Evolutionary conservation across 768 basidiomycete species (phyloP), one percentile per base, ranked within the genome.

Genomic region (Suillus fuscotomentosus): DNA sequence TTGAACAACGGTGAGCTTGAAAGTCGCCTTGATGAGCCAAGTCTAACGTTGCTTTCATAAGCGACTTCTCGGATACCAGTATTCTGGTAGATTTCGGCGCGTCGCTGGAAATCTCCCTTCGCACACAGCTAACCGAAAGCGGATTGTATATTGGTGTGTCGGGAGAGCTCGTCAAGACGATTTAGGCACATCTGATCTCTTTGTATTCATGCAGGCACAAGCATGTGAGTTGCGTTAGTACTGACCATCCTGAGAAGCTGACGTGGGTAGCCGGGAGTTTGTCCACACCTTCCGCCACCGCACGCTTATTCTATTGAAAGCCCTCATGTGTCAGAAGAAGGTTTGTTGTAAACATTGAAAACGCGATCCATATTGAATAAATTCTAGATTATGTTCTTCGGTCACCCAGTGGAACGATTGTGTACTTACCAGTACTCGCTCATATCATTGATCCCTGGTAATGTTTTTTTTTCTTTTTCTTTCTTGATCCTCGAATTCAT

Each of bases 361-460:
- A n/a, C 13, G 9, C 36, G 39, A 45, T 60, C 69, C 20, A 63
- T 53, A 24, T 60, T 70, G 51, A 71, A 45, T 20, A 15, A 31
- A 42, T 34, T 6, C 59, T 72, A 97, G 95, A 91, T 99, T 64
- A 91, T 99, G 89, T 96, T 99, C 76, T 97, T 86, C 71, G 96
- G 96, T 7, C 94, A 97, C 72, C 97, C 97, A 0, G 97, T 99
- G 2, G 97, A 99, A 76, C 88, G 89, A 54, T 79, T 99, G 22
- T 98, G 97, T 79, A 98, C 95, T 31, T 98, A 94, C 72, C 97
- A 99, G 75, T 99, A 99, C 75, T 97, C 95, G 0, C 82, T 99
- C n/a, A 86, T 97, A 55, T 95, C 97, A 0, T 82, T 99, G 9
- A 84, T 99, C 65, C 97, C 97, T 11, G 92, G 94, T 93, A 60